Base-by-base conservation (phyloP, 352 stramenopile species). In the Pythium grandisporangium region DNA sequence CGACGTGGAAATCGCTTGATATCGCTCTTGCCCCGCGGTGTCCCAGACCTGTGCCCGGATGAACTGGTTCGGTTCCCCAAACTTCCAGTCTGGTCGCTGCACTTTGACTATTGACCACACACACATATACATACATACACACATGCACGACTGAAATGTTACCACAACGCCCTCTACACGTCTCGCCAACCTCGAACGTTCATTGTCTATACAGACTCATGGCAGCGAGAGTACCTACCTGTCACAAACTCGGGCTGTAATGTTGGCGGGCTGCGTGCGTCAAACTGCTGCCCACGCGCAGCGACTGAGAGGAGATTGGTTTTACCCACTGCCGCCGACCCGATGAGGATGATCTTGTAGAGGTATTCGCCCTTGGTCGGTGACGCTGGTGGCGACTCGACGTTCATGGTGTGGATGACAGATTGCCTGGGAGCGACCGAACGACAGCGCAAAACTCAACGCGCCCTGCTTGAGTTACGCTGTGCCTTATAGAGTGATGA, bases 41-140 rank as follows among this genome's bases (percentile, higher is more conserved):
- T 87, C 74, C 70, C 74, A 84, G 13, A 87, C 66, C 27, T 87
- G 74, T 1, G 74, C 70, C 6, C 66, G 68, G 11, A 84, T 58
- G 37, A 78, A 81, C 45, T 81, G 67, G 45, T 81, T 69, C 13
- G 67, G 60, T 42, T 81, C 48, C n/a, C 70, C 70, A 34, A 75
- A 77, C 32, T 81, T 84, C 70, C 70, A 84, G 49, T 81, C 70
- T 0, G 70, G 70, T 1, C 70, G 70, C 45, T 69, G 62, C 20
- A 81, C 64, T 62, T 84, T 81, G 24, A 84, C 70, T 77, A 36
- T n/a, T 16, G 7, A 40, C 30, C 37, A 3, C 3, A 30, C 35
- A 1, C 2, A 36, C 24, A 23, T 12, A 23, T 16, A 30, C 24
- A 37, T 16, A 7, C 1, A 13, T 13, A 32, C 19, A 21, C 5